Evolutionary conservation across 225 moss, liverwort and hornwort species (phyloP), one percentile per base, ranked within the genome.

Genomic region (Sphagnum tenellum): DNA sequence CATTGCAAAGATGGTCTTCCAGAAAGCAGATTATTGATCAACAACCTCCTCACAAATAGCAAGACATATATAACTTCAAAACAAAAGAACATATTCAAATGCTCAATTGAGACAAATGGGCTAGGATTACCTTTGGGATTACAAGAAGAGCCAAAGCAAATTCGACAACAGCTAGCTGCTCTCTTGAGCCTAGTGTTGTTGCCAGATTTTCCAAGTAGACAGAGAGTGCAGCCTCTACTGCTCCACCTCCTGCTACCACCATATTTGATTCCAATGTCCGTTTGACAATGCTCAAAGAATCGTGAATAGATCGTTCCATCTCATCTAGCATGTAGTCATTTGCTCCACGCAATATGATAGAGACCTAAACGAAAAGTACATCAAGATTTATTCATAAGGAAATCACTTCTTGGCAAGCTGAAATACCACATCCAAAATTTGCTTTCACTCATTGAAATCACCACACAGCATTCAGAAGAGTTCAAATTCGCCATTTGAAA

Each of bases 261-360:
- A 77, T 63, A 62, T 91, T 91, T 49, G 91, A 91, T 75, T 91
- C 94, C 62, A 88, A 80, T 13, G 89, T 86, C 48, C 91, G 78
- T 75, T 94, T 94, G 14, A 91, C 89, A 54, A 91, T 86, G 73
- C 84, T 86, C 71, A 88, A 74, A 50, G 91, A 86, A 67, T 95
- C 88, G 56, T 89, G 91, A 68, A 95, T 71, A 7, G 89, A 89
- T 58, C 84, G 79, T 77, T 95, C 88, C 95, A 89, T 89, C 76
- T 95, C 86, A 72, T 95, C 91, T 55, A 91, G 67, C 89, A 95
- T 95, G 11, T 91, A 82, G 69, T 91, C 88, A 66, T 86, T 88
- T 64, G 88, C 88, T 57, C 88, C 88, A 74, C 91, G 77, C 76
- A 89, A 78, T 50, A 91, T 84, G 44, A 89, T 86, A 7, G 91